Base-by-base conservation (phyloP, 225 moss, liverwort and hornwort species). In the Polytrichum commune region DNA sequence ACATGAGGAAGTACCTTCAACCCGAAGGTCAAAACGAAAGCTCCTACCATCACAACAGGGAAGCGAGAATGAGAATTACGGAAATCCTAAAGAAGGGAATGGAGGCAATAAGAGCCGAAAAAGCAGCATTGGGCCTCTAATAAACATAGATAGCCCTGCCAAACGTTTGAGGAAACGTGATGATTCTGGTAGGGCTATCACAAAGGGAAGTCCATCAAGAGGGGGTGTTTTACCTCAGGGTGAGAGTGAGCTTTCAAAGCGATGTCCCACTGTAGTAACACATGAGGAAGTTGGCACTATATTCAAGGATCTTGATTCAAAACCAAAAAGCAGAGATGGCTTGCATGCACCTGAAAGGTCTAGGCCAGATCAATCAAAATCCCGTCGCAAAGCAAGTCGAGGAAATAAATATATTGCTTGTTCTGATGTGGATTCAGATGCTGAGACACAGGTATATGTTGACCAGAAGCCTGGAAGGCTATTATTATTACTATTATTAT, bases 381-480 rank as follows among this genome's bases (percentile, higher is more conserved):
- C 7, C 67, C 32, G 63, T 69, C 26, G 22, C 67, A 68, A 74
- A 61, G 68, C 53, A 32, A 65, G 60, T 5, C 60, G 29, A 68
- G 24, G 28, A 75, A 67, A 62, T 6, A 75, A 66, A 67, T 76
- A 72, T 72, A 24, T 81, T 18, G 54, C 33, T 5, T 5, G 69
- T 7, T 64, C 70, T 60, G 73, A 84, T 63, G 81, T 84, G 64
- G 84, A 77, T 7, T 84, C 87, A 19, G 84, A 84, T 79, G 78
- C 74, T 1, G 75, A 79, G 1, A 82, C 79, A 32, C 75, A 84
- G 87, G 87, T 87, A 70, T 72, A 19, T 35, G 22, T 38, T n/a
- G 23, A 4, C 53, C 5, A 58, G 46, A 46, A 46, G 46, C 46
- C 4, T 16, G 13, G 18, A 5, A 9, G 19, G 62, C 62, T 63